Conservation (phyloP, 352 stramenopile genomes). For the Phytophthora cactorum region DNA sequence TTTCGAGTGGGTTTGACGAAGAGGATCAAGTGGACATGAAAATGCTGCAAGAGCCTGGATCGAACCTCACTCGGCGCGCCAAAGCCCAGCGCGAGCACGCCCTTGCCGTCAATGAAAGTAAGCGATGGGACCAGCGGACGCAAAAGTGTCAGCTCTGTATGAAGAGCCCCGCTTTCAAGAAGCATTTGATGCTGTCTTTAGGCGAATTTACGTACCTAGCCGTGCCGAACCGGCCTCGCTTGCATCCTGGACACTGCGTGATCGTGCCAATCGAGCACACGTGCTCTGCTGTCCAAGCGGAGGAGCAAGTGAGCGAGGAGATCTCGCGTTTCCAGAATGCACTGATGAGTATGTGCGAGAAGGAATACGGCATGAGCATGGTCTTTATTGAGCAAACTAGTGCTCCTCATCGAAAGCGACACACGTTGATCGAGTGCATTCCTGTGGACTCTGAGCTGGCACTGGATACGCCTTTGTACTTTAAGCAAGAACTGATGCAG, state of each 20-base stretch:
- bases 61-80: conserved; percentile 66
- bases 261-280: conserved; percentile 82
- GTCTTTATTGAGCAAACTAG: conserved; percentile 86
- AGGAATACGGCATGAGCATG: conserved; percentile 60
- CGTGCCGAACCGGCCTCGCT: conserved; percentile 55
- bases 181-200: conserved; percentile 81
- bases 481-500: conserved; percentile 86
- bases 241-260: conserved; percentile 73
- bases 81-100: conserved; percentile 58
- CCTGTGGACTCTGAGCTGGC: conserved; percentile 68
- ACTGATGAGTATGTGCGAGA: conserved; percentile 60
- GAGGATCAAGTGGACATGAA: conserved; percentile 79
- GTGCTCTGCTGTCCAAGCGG: conserved; percentile 57
- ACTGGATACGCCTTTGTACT: conserved; percentile 75
- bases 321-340: conserved; percentile 72
- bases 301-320: conserved; percentile 71
- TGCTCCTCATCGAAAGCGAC: conserved; percentile 59
- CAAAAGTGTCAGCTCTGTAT: conserved; percentile 77
- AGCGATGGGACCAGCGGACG: conserved; percentile 70
- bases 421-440: conserved; percentile 85
- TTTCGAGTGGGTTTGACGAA: conserved; percentile 84
- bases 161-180: conserved; percentile 77
- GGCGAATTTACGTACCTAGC: conserved; percentile 80
- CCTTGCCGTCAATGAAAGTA: conserved; percentile 60
- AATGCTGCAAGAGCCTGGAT: conserved; percentile 55